Conservation (phyloP, 169 alveolate genomes). For the Plasmodium chabaudi region DNA sequence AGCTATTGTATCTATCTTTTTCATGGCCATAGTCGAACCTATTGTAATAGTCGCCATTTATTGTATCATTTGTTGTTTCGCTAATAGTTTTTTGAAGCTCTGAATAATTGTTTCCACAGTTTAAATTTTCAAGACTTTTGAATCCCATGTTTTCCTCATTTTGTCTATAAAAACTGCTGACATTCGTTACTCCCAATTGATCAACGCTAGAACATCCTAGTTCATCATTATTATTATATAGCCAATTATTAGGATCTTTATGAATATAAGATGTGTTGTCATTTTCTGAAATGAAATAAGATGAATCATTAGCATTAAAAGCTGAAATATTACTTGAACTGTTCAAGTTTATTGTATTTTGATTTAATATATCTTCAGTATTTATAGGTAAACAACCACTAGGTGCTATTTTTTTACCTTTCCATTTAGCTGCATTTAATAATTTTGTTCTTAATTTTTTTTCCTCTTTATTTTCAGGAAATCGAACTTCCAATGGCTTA, state of each 20-base stretch:
- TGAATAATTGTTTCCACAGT: constrained; percentile 28
- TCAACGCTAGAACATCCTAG: constrained; percentile 1
- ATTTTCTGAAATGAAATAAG: constrained; percentile 45
- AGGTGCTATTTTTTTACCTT: constrained; percentile 75
- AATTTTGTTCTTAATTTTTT: constrained; percentile 68
- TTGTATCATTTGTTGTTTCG: constrained; percentile 57
- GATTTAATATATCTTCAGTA: constrained; percentile 73
- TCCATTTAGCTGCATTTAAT: constrained; percentile 76
- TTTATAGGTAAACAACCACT: constrained; percentile 72
- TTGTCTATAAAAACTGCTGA: neutral
- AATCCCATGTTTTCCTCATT: neutral
- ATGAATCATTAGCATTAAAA: constrained; percentile 27
- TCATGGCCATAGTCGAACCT: constrained; percentile 20
- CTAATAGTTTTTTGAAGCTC: constrained; percentile 49
- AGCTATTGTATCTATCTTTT: constrained; percentile 5
- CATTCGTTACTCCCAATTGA: neutral
- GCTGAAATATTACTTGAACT: constrained; percentile 30
- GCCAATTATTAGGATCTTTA: constrained; percentile 15
- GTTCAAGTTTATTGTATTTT: constrained; percentile 28
- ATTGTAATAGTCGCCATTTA: constrained; percentile 31
- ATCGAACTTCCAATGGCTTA: constrained; percentile 75
- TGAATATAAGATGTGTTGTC: constrained; percentile 21
- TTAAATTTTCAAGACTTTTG: neutral
- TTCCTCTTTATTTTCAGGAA: constrained; percentile 75
- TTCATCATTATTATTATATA: neutral